Percentiles rank a stretch among this genome's conserved stretches.
Conservation (phyloP, 1,284 basidiomycete species). For the Sparassis latifolia region DNA sequence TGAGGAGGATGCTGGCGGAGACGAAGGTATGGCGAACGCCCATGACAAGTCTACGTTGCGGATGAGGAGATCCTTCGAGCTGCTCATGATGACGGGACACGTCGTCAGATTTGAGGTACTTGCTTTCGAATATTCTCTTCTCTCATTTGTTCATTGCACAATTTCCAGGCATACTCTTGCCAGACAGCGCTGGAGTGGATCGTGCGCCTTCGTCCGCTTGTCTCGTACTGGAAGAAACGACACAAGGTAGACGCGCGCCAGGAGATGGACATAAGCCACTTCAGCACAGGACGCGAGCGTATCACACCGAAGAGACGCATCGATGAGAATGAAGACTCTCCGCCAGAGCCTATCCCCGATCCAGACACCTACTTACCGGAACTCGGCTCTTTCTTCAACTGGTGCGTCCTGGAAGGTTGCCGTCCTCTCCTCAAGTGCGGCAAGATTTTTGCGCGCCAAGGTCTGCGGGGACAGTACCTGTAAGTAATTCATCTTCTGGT, state of each 20-base stretch:
- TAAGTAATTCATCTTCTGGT: constrained; percentile 27
- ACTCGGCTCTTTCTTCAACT: constrained; percentile 64
- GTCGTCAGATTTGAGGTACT: constrained; percentile 71
- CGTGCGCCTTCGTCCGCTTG: constrained; percentile 56
- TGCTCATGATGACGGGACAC: constrained; percentile 63
- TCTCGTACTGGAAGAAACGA: constrained; percentile 71
- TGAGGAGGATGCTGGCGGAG: constrained; percentile 62
- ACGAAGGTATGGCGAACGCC: constrained; percentile 40
- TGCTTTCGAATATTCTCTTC: constrained; percentile 5
- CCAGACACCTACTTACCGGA: constrained; percentile 47
- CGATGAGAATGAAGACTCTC: constrained; percentile 32
- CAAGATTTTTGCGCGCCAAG: constrained; percentile 61
- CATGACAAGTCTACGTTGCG: constrained; percentile 43
- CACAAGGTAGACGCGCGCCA: constrained; percentile 64
- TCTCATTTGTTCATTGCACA: neutral
- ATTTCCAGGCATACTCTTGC: constrained; percentile 51
- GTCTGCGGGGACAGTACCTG: constrained; percentile 66
- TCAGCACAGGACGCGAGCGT: constrained; percentile 40
- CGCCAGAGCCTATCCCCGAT: constrained; percentile 45
- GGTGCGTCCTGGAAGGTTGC: constrained; percentile 76
- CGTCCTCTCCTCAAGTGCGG: constrained; percentile 67
- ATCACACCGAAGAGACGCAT: constrained; percentile 46
- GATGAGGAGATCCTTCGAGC: constrained; percentile 71
- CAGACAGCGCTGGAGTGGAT: constrained; percentile 75
- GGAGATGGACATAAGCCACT: constrained; percentile 72